Base-by-base conservation (phyloP, 2,329 filamentous ascomycete species). In the Bertia moriformis region DNA sequence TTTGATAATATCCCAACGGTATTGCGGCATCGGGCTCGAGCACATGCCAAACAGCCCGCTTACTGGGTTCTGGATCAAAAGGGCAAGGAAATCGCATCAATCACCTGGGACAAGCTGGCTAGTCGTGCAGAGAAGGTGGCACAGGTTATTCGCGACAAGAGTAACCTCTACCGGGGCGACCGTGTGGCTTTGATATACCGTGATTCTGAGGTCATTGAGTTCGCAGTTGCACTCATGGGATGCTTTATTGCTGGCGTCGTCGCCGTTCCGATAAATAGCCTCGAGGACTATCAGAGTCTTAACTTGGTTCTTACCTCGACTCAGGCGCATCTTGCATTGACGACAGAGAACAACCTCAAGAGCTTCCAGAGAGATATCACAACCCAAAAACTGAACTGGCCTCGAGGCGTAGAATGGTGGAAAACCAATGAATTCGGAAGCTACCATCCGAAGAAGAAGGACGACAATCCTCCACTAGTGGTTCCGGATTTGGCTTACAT, bases 361-460 rank as follows among this genome's bases (percentile, higher is more conserved):
- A 80, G 81, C 1, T 99, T 99, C 57, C 87, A 95, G 55, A 76
- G 91, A 47, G 93, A 98, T 53, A 93, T 35, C 15, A 35, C 32
- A 18, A 17, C 32, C 7, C 32, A 35, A 18, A 35, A 94, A 52
- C 67, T 96, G 14, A 93, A 86, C 45, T 99, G 93, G 93, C 91
- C 91, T 1, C 84, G 91, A 49, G 91, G 93, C 0, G 91, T 99
- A 7, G 91, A 99, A 58, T 99, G 91, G 91, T 99, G 91, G 93
- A 99, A 99, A 64, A 99, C 93, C 4, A 98, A 98, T 53, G 91
- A 98, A 56, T 98, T 98, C 56, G 91, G 91, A 39, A 93, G 88
- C 52, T 95, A 83, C 52, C 87, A 96, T 53, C 83, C 89, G 1
- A 96, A 95, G 63, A 93, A 82, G 59, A 93, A 94, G 56, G 32